Evolutionary conservation across 108 stramenopile genomes (phyloP).

Genomic region (Cyclotella baltica): DNA sequence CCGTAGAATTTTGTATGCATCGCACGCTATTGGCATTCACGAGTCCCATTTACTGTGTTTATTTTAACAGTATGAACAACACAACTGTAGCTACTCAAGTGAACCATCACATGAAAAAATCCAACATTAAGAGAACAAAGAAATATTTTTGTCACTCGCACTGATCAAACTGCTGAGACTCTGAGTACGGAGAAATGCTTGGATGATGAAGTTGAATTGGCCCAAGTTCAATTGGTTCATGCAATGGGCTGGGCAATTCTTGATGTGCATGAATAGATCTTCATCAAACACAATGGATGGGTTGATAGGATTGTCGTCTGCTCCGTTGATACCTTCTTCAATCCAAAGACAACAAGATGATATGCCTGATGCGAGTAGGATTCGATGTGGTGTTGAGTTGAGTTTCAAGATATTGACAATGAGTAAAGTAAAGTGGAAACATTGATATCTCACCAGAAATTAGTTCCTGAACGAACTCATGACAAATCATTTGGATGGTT

Average conservation of each 20-base stretch:
- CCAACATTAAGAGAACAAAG: slow-evolving; percentile 73
- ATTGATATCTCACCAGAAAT: slow-evolving; percentile 50
- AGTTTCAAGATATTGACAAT: background rate
- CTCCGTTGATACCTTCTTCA: slow-evolving; percentile 59
- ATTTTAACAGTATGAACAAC: too few species aligned
- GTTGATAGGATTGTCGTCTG: slow-evolving; percentile 45
- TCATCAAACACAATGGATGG: slow-evolving; percentile 84
- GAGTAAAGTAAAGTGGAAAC: background rate
- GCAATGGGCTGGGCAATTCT: slow-evolving; percentile 58
- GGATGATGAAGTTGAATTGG: slow-evolving; percentile 78
- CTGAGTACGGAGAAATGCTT: slow-evolving; percentile 85
- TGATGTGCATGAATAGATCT: slow-evolving; percentile 79
- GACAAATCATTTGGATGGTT: slow-evolving; percentile 33
- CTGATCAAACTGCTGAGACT: slow-evolving; percentile 78
- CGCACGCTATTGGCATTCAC: too few species aligned
- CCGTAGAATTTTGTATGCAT: too few species aligned
- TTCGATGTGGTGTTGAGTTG: background rate
- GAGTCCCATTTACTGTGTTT: too few species aligned
- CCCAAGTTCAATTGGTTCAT: slow-evolving; percentile 47
- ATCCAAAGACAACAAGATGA: slow-evolving; percentile 83
- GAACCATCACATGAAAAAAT: too few species aligned
- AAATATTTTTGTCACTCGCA: slow-evolving; percentile 54
- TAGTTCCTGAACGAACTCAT: slow-evolving; percentile 68
- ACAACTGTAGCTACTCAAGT: too few species aligned
- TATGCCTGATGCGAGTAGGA: slow-evolving; percentile 31